phyloP scores from a whole-genome alignment of 2,329 filamentous ascomycete species.

The Phialophora chinensis region DNA sequence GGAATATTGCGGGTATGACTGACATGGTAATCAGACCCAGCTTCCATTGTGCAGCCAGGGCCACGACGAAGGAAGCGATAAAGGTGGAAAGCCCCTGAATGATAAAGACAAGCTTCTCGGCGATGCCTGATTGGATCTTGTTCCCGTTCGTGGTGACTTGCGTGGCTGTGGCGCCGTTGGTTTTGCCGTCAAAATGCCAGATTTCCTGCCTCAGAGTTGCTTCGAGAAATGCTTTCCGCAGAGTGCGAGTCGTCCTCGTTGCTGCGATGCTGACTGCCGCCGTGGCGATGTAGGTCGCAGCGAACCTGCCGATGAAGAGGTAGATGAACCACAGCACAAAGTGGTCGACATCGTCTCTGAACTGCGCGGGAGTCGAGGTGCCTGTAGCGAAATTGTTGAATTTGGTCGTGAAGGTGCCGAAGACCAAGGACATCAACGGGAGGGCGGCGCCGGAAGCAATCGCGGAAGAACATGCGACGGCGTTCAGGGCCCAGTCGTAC shows the following conservation, averaged over 20 bases:
- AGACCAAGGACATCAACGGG: constrained; percentile 48
- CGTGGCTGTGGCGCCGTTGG: constrained; percentile 42
- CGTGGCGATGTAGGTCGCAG: constrained; percentile 45
- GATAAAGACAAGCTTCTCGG: constrained; percentile 47
- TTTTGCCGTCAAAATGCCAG: constrained; percentile 42
- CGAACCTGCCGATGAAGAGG: constrained; percentile 46
- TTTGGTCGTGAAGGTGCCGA: constrained; percentile 43
- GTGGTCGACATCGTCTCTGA: constrained; percentile 31
- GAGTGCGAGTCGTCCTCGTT: constrained; percentile 38
- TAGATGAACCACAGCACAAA: constrained; percentile 47
- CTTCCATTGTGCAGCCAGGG: constrained; percentile 52
- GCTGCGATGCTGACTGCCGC: constrained; percentile 40
- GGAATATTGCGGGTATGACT: constrained; percentile 54
- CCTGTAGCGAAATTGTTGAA: constrained; percentile 40
- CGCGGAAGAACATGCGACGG: constrained; percentile 33
- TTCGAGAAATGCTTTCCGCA: constrained; percentile 40
- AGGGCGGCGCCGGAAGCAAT: constrained; percentile 41
- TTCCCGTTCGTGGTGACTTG: constrained; percentile 44
- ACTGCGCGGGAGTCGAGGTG: constrained; percentile 33
- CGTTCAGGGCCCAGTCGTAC: constrained; percentile 37
- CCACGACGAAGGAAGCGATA: constrained; percentile 50
- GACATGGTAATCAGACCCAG: constrained; percentile 54
- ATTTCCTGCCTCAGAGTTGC: constrained; percentile 44
- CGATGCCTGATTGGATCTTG: constrained; percentile 49
- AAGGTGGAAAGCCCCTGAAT: constrained; percentile 48